These are phyloP conservation scores for Solanum neorickii DNA, from an alignment of 257 asterid genomes.

Conservation along the genomic window DNA sequence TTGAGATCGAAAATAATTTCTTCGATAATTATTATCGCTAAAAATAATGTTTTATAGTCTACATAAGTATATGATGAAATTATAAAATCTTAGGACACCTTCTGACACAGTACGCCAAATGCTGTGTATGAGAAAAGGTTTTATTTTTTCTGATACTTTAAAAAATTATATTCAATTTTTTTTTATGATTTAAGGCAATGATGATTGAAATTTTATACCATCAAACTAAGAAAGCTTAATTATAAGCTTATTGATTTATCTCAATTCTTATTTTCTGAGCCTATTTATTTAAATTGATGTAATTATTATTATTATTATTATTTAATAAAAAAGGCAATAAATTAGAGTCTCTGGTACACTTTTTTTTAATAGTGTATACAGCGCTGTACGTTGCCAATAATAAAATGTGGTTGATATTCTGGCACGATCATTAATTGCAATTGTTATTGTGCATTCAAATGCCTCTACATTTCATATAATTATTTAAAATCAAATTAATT, in stretches of 20 bases:
- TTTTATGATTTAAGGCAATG: background rate
- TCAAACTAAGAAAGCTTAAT: background rate
- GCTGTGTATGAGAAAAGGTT: conserved; percentile 27
- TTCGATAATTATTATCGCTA: too few species aligned
- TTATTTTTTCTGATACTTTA: conserved; percentile 10
- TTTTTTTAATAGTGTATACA: background rate
- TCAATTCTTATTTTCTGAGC: background rate
- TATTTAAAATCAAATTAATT: too few species aligned
- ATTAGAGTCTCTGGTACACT: background rate
- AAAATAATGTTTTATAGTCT: too few species aligned
- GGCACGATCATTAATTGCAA: background rate
- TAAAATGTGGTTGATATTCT: background rate
- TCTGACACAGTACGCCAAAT: conserved; percentile 24
- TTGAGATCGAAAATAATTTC: too few species aligned
- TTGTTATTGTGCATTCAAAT: background rate
- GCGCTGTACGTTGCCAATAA: background rate
- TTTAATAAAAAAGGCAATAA: background rate
- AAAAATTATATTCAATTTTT: background rate
- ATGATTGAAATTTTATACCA: background rate
- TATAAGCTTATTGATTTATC: background rate
- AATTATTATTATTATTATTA: too few species aligned
- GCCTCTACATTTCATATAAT: background rate
- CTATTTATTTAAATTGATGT: background rate
- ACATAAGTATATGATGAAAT: conserved; percentile 10
- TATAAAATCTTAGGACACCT: conserved; percentile 33